A percentile compares a stretch with the other conserved stretches of the same genome.
Conservation (phyloP, 1,284 basidiomycete species). For the Heterobasidion annosum region DNA sequence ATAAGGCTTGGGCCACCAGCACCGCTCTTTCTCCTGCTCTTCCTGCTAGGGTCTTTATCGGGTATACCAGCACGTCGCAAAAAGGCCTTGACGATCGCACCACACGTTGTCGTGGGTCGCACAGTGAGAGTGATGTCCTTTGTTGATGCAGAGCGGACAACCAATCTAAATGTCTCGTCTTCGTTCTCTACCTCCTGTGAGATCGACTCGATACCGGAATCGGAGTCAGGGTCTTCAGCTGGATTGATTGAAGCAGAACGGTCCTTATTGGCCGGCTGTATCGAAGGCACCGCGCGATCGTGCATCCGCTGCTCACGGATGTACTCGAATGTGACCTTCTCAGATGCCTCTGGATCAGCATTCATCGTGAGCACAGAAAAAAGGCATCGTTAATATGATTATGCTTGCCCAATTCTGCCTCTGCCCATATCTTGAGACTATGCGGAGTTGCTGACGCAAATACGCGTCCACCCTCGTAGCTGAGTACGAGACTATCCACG, state of each 20-base stretch:
- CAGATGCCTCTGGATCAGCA: slow-evolving; percentile 46
- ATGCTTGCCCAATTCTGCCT: slow-evolving; percentile 52
- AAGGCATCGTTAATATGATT: background rate
- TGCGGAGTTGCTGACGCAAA: slow-evolving; percentile 60
- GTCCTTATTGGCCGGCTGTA: slow-evolving; percentile 11
- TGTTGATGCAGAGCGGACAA: slow-evolving; percentile 45
- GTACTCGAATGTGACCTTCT: slow-evolving; percentile 51
- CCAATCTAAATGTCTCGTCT: slow-evolving; percentile 50
- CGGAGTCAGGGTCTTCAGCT: slow-evolving; percentile 13
- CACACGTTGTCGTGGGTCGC: slow-evolving; percentile 64
- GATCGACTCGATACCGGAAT: slow-evolving; percentile 14
- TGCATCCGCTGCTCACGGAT: slow-evolving; percentile 33
- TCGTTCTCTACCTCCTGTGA: slow-evolving; percentile 21
- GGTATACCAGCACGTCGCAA: slow-evolving; percentile 53
- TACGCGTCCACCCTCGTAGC: slow-evolving; percentile 47
- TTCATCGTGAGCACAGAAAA: background rate
- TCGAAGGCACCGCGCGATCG: slow-evolving; percentile 17
- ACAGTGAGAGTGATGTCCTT: slow-evolving; percentile 57
- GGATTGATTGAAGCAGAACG: slow-evolving; percentile 13
- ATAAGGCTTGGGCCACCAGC: slow-evolving; percentile 38
- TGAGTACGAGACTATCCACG: slow-evolving; percentile 43
- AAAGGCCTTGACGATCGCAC: slow-evolving; percentile 62
- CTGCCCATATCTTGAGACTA: slow-evolving; percentile 54
- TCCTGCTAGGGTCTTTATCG: slow-evolving; percentile 34
- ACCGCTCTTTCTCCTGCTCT: slow-evolving; percentile 19